phyloP scores from a whole-genome alignment of 192 early-diverging fungal species.

The Chytriomyces confervae region DNA sequence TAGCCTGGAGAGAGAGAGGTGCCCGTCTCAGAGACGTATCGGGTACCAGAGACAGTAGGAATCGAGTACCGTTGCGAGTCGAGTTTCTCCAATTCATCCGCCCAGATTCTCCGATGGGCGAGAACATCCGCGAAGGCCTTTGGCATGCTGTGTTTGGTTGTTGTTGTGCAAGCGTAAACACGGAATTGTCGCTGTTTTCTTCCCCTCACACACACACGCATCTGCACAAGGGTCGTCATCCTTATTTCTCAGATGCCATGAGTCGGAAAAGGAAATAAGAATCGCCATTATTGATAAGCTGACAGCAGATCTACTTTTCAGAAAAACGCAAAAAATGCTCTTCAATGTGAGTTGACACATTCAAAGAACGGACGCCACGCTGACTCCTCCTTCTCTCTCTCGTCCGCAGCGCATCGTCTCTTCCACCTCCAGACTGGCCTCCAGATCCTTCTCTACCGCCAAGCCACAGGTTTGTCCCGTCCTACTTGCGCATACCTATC shows the following conservation, averaged over 20 bases:
- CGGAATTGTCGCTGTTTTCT: not conserved
- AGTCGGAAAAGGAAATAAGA: not conserved
- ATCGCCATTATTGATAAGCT: too few relatives aligned
- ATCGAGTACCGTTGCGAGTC: constrained; percentile 20
- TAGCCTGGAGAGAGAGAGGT: not conserved
- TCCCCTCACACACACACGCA: too few relatives aligned
- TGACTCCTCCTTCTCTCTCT: not conserved
- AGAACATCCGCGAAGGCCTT: not conserved
- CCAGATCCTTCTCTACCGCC: constrained; percentile 34
- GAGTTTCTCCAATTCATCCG: constrained; percentile 25
- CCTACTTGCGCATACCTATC: not conserved
- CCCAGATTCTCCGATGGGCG: constrained; percentile 31
- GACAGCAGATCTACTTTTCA: not conserved
- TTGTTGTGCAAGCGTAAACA: not conserved
- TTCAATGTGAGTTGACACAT: constrained; percentile 19
- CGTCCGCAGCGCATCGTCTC: constrained; percentile 21
- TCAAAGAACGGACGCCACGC: not conserved
- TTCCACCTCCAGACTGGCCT: constrained; percentile 13
- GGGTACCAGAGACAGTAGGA: too few relatives aligned
- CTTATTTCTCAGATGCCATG: not conserved
- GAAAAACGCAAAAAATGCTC: constrained; percentile 21
- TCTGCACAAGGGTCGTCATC: too few relatives aligned
- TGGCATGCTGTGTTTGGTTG: not conserved
- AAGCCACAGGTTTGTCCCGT: constrained; percentile 31
- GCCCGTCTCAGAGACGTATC: too few relatives aligned